Conservation (phyloP, 169 alveolate species). For the Plasmodium vinckei region DNA sequence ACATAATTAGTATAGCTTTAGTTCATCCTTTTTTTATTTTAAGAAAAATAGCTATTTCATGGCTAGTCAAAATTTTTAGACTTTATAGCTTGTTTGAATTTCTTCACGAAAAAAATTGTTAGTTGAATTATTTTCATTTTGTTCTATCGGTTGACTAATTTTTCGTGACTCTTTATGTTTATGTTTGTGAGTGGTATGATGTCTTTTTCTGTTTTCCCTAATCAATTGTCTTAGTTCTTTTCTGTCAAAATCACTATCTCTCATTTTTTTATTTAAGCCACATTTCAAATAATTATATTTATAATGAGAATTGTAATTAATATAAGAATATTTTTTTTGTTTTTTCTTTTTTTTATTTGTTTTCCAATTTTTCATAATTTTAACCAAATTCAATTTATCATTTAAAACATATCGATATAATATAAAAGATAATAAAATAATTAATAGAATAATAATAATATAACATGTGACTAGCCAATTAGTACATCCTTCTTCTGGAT, state of each 20-base stretch:
- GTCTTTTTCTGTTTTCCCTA: neutral
- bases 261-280: too few species aligned
- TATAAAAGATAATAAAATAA: slow-evolving; percentile 9
- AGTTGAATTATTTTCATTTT: slow-evolving; percentile 2
- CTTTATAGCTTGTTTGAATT: slow-evolving; percentile 16
- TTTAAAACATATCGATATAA: slow-evolving; percentile 17
- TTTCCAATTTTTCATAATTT: slow-evolving; percentile 10
- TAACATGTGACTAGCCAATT: slow-evolving; percentile 47
- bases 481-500: neutral
- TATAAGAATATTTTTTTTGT: neutral
- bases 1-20: too few species aligned
- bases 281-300: neutral
- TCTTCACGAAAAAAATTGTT: slow-evolving; percentile 20
- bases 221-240: neutral
- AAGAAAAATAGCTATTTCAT: too few species aligned
- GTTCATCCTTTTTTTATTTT: too few species aligned
- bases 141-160: neutral
- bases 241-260: neutral
- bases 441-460: slow-evolving; percentile 24
- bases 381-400: neutral
- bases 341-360: slow-evolving; percentile 4
- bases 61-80: neutral
- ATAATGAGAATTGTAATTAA: neutral
- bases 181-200: neutral
- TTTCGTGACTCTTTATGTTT: neutral